Conservation (phyloP, 2,329 filamentous ascomycete genomes). For the Fusarium sambucinum region DNA sequence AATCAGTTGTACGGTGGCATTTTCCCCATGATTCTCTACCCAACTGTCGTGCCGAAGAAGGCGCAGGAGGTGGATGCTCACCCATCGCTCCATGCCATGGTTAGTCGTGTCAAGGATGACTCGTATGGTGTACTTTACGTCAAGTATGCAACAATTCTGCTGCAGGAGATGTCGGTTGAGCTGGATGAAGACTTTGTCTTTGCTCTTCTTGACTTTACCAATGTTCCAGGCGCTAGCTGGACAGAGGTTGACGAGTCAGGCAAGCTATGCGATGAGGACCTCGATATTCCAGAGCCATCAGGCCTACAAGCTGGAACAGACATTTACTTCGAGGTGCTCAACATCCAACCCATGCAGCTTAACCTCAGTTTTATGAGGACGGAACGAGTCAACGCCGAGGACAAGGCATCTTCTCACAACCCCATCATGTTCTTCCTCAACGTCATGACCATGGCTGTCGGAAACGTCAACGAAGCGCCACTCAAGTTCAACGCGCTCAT, state of each 20-base stretch:
- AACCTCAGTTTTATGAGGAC: conserved; percentile 97
- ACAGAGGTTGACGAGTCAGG: conserved; percentile 75
- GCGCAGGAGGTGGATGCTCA: conserved; percentile 96
- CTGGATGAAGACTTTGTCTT: conserved; percentile 99
- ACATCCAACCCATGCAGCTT: conserved; percentile 97
- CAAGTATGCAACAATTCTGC: conserved; percentile 93
- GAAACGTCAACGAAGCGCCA: conserved; percentile 98
- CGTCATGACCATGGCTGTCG: conserved; percentile 98
- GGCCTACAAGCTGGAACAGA: conserved; percentile 88
- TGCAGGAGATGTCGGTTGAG: conserved; percentile 98
- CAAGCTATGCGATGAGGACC: conserved; percentile 86
- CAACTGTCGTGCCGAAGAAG: conserved; percentile 96
- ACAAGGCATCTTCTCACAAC: conserved; percentile 89
- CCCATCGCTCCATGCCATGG: conserved; percentile 90
- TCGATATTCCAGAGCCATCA: conserved; percentile 93
- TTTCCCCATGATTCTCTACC: conserved; percentile 97
- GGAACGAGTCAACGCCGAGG: conserved; percentile 94
- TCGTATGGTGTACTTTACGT: conserved; percentile 98
- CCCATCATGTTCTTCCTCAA: conserved; percentile 99
- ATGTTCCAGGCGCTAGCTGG: conserved; percentile 91
- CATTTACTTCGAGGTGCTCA: conserved; percentile 97
- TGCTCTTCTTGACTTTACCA: conserved; percentile 92
- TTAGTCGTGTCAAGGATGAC: conserved; percentile 96
- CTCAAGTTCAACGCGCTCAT: conserved; percentile 93
- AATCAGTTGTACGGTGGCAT: conserved; percentile 98